Percentiles rank a stretch among this genome's conserved stretches.
Evolutionary conservation across 768 basidiomycete genomes (phyloP).

Genomic region (Xerocomellus intermedius): DNA sequence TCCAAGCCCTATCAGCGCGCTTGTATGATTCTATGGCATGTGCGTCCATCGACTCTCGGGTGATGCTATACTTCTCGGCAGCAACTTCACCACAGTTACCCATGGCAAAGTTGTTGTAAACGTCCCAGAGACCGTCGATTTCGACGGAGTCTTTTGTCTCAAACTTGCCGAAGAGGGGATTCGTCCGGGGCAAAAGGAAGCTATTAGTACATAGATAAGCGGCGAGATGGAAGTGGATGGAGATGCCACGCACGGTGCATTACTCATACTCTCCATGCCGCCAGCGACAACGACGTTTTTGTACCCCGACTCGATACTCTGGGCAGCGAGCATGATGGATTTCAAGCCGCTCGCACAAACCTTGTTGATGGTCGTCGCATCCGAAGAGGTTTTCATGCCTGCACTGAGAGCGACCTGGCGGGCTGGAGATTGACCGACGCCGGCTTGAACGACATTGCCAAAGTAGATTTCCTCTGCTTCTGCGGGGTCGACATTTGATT

Average conservation of each 20-base stretch:
- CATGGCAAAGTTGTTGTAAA: constrained; percentile 98
- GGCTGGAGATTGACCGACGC: constrained; percentile 97
- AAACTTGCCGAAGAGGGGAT: constrained; percentile 87
- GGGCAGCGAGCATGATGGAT: constrained; percentile 89
- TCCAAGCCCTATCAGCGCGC: constrained; percentile 91
- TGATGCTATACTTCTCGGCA: constrained; percentile 78
- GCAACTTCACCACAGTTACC: constrained; percentile 93
- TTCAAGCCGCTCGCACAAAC: constrained; percentile 99
- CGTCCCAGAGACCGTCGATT: constrained; percentile 93
- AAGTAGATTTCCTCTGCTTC: constrained; percentile 95
- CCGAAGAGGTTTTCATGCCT: constrained; percentile 81
- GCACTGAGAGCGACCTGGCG: constrained; percentile 92
- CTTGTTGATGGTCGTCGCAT: constrained; percentile 99
- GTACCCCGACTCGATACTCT: constrained; percentile 85
- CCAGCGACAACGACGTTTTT: constrained; percentile 87
- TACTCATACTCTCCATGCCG: constrained; percentile 99
- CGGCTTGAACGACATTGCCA: constrained; percentile 97
- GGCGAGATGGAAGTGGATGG: background rate
- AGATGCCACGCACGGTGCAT: constrained; percentile 78
- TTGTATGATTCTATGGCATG: constrained; percentile 95
- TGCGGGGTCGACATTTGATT: constrained; percentile 75
- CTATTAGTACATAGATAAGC: constrained; percentile 35
- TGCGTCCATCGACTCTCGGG: constrained; percentile 83
- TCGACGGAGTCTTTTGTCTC: constrained; percentile 85
- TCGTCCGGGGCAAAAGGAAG: constrained; percentile 79